These are phyloP conservation scores for Amoeboaphelidium occidentale DNA, from an alignment of 371 early-diverging fungal genomes.

Conservation along the genomic window DNA sequence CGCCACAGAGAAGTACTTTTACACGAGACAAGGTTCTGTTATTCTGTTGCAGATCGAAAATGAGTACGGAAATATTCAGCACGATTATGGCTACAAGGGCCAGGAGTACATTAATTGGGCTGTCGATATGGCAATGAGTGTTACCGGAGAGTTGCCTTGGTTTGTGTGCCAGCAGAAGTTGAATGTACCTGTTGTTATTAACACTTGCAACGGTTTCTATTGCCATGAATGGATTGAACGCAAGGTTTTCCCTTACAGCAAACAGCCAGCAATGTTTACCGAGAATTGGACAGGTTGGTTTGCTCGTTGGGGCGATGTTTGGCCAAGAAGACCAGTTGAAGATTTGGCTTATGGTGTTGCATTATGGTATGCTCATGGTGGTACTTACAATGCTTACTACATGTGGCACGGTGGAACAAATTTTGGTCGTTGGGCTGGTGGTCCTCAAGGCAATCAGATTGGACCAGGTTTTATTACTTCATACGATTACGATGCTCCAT, in stretches of 20 bases:
- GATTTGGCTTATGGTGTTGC: conserved; percentile 22
- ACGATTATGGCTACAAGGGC: conserved; percentile 13
- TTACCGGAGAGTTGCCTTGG: conserved; percentile 19
- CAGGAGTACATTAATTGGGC: conserved; percentile 20
- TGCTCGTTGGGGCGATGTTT: conserved; percentile 17
- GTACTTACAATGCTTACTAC: conserved; percentile 23
- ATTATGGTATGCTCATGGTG: conserved; percentile 20
- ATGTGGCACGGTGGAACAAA: conserved; percentile 33
- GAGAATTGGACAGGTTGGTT: conserved; percentile 29
- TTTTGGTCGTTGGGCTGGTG: conserved; percentile 18
- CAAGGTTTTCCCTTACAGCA: conserved; percentile 9
- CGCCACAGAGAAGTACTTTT: conserved; percentile 11
- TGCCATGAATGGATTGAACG: conserved; percentile 14
- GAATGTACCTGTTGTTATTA: conserved; percentile 4
- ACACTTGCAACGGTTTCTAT: conserved; percentile 19
- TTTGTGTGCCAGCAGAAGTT: conserved; percentile 22
- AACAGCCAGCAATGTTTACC: conserved; percentile 21
- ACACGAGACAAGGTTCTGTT: conserved; percentile 22
- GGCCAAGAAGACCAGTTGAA: conserved; percentile 17
- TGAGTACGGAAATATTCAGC: conserved; percentile 16
- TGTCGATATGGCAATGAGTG: conserved; percentile 13
- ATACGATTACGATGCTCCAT: conserved; percentile 27
- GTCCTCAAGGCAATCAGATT: conserved; percentile 9
- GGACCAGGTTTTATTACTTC: conserved; percentile 2
- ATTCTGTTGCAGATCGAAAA: conserved; percentile 27